phyloP scores from a whole-genome alignment of 1,284 basidiomycete genomes.

The Heliocybe sulcata region DNA sequence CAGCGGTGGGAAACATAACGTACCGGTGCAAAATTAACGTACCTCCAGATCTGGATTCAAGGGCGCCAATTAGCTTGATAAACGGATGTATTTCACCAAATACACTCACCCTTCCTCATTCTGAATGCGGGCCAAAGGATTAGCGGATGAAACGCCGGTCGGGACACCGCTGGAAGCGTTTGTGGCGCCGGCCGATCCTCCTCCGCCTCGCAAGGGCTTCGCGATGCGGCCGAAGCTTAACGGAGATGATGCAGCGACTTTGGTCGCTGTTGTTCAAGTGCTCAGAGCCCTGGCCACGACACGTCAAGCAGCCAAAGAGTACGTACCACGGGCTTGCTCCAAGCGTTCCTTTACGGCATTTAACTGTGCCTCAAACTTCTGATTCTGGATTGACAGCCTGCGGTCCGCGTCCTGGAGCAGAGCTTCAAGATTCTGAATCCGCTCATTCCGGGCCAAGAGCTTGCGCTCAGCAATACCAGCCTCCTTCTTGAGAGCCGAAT shows the following conservation, averaged over 20 bases:
- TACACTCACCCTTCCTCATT: conserved; percentile 73
- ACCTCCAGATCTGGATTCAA: conserved; percentile 21
- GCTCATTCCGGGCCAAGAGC: conserved; percentile 91
- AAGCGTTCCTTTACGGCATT: conserved; percentile 89
- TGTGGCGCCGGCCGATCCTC: conserved; percentile 44
- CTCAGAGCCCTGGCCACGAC: not conserved
- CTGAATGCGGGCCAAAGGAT: conserved; percentile 65
- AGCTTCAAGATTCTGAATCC: conserved; percentile 93
- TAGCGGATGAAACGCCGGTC: conserved; percentile 33
- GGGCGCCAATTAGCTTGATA: conserved; percentile 6
- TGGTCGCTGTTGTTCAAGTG: conserved; percentile 51
- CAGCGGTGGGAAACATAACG: conserved; percentile 2
- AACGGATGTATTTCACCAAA: conserved; percentile 12
- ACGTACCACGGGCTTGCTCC: conserved; percentile 85
- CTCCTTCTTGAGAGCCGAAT: conserved; percentile 96
- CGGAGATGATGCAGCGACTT: conserved; percentile 59
- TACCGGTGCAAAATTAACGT: conserved; percentile 1
- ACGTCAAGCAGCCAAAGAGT: conserved; percentile 3
- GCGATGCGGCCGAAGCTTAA: conserved; percentile 91
- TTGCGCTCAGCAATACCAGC: conserved; percentile 96
- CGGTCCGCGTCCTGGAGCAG: conserved; percentile 92
- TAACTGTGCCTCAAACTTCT: conserved; percentile 92
- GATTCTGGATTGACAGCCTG: conserved; percentile 84
- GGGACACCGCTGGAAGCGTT: not conserved
- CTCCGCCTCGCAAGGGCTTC: conserved; percentile 91